Conservation (phyloP, 257 asterid species). For the Nicotiana attenuata region DNA sequence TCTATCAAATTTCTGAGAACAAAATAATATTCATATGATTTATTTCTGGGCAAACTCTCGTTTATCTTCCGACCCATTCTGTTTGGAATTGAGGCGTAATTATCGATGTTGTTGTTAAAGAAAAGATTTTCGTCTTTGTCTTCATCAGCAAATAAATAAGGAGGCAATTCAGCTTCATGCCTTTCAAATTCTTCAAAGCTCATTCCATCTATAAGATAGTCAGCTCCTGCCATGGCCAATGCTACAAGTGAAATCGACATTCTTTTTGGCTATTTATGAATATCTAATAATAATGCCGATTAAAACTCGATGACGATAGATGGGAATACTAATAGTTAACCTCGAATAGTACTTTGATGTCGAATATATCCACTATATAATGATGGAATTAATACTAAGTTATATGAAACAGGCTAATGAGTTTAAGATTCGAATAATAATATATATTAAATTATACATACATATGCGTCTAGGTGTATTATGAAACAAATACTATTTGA, state of each 20-base stretch:
- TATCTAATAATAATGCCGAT: too few relatives aligned
- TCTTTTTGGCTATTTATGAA: not conserved
- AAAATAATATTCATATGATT: not conserved
- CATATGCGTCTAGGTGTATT: too few relatives aligned
- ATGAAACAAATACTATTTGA: too few relatives aligned
- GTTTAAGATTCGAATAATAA: too few relatives aligned
- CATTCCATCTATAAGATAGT: slow-evolving; percentile 22
- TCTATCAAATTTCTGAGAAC: not conserved
- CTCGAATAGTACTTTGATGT: too few relatives aligned
- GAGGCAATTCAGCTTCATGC: not conserved
- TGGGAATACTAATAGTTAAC: too few relatives aligned
- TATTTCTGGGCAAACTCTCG: not conserved
- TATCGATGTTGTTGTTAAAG: not conserved
- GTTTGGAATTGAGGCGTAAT: too few relatives aligned
- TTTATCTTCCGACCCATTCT: not conserved
- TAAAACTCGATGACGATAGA: too few relatives aligned
- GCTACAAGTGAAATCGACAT: slow-evolving; percentile 47
- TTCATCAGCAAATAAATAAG: not conserved
- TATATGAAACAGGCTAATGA: too few relatives aligned
- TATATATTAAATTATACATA: too few relatives aligned
- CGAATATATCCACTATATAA: too few relatives aligned
- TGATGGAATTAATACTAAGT: too few relatives aligned
- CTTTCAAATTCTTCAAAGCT: not conserved
- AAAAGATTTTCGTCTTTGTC: not conserved
- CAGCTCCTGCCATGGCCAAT: slow-evolving; percentile 44